Evolutionary conservation across 306 rosid genomes (phyloP), one percentile per base, ranked within the genome.

Genomic region (barrel medic (Medicago truncatula)): DNA sequence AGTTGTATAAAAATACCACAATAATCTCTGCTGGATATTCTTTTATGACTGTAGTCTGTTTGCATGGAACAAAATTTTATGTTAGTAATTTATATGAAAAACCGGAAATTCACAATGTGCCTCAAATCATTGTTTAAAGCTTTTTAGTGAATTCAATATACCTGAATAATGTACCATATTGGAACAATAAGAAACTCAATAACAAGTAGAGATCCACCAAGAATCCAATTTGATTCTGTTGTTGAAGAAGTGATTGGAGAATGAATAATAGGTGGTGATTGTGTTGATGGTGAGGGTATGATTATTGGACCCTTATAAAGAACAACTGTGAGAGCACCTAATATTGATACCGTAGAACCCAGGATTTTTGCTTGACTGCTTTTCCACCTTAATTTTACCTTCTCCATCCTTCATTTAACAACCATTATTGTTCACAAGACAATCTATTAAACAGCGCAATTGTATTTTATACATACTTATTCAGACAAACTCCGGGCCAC

Each of bases 141-240:
- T n/a, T 50, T 52, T 0, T 8, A 15, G 17, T 14, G 52, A 36
- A 4, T 52, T 40, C 12, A 49, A 0, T 5, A 56, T 73, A 82
- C 90, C 87, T 86, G 93, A 70, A 88, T 39, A 64, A 88, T 88
- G 77, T 68, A 84, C 83, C 85, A 86, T 1, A 53, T 46, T 70
- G 93, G 76, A 74, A 38, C 5, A 7, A 89, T 46, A 38, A 86
- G 62, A 76, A 7, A 73, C 40, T 77, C 77, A 20, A 66, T 58
- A 25, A 61, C 78, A 34, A 86, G 75, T 28, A 89, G 73, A 7
- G 78, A 44, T 65, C 93, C 89, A 36, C 90, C 93, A 15, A 79
- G 40, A 47, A 76, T 41, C 93, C 90, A 85, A 79, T 86, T 80
- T 1, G 53, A 3, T 67, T 76, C 74, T 58, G 88, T 28, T 50